A percentile compares a stretch with the other conserved stretches of the same genome.
Evolutionary conservation across 2,329 filamentous ascomycete genomes (phyloP).

Genomic region (Trichophyton verrucosum): DNA sequence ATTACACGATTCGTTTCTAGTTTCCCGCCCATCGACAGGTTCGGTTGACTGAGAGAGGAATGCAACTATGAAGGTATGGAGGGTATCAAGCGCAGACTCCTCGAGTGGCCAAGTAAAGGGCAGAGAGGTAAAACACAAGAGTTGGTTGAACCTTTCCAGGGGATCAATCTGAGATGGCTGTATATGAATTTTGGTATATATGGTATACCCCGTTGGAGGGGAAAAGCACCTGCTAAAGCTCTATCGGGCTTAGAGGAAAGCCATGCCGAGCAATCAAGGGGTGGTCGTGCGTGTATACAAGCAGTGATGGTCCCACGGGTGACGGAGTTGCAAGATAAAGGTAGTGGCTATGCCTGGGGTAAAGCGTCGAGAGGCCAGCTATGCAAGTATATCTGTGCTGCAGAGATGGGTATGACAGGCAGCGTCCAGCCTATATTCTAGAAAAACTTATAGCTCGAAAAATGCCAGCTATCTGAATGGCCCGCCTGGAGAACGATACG

Average conservation of each 20-base stretch:
- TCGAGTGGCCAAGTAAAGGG: background rate
- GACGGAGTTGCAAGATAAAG: background rate
- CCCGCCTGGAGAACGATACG: too few relatives aligned
- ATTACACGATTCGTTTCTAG: background rate
- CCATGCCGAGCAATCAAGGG: background rate
- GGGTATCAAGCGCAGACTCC: background rate
- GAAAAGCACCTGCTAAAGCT: background rate
- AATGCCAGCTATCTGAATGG: too few relatives aligned
- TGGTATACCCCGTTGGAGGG: background rate
- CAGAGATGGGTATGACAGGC: background rate
- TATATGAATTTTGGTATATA: too few relatives aligned
- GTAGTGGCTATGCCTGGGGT: background rate
- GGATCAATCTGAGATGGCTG: background rate
- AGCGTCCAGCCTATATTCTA: background rate
- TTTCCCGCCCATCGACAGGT: background rate
- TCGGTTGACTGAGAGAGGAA: too few relatives aligned
- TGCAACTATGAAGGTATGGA: too few relatives aligned
- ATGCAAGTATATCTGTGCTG: background rate
- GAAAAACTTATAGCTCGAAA: background rate
- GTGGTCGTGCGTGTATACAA: background rate
- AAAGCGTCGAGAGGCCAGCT: background rate
- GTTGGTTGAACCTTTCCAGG: too few relatives aligned
- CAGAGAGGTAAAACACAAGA: too few relatives aligned
- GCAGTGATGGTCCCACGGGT: background rate
- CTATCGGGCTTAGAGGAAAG: background rate